Conservation (phyloP, 768 basidiomycete genomes). For the Agaricus subrufescens region DNA sequence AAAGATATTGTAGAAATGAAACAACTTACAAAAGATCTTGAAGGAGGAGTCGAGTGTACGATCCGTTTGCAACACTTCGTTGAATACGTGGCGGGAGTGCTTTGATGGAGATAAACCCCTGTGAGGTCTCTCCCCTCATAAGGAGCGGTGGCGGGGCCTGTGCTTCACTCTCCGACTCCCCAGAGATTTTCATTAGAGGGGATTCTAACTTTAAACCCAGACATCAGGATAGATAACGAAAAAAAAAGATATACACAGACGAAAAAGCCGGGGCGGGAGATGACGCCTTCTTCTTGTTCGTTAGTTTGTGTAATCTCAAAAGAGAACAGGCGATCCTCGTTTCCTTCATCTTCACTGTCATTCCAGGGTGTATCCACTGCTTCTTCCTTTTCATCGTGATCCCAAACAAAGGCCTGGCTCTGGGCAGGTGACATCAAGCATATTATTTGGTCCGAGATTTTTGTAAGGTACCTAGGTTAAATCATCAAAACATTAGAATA, state of each 20-base stretch:
- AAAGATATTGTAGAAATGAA: background rate
- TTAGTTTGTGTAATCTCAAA: constrained; percentile 52
- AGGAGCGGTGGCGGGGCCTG: background rate
- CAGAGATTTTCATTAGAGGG: background rate
- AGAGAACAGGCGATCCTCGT: constrained; percentile 45
- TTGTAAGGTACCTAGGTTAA: constrained; percentile 51
- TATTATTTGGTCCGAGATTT: constrained; percentile 51
- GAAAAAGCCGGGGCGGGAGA: constrained; percentile 37
- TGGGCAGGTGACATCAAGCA: constrained; percentile 48
- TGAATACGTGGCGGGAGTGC: background rate
- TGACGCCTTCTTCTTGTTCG: constrained; percentile 50
- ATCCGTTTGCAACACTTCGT: background rate
- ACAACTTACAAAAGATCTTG: background rate
- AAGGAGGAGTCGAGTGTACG: background rate
- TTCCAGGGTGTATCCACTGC: constrained; percentile 15
- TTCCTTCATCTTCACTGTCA: constrained; percentile 33
- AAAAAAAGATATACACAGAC: constrained; percentile 21
- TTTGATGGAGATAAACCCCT: constrained; percentile 2
- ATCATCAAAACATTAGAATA: background rate
- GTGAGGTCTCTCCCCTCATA: background rate
- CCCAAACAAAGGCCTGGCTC: constrained; percentile 39
- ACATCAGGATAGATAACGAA: too few species aligned
- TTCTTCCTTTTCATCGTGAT: constrained; percentile 22
- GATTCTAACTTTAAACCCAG: background rate
- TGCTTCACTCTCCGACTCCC: background rate